A percentile compares a stretch with the other conserved stretches of the same genome.
phyloP scores from a whole-genome alignment of 164 flowering plant genomes.

The Annona cherimola region DNA sequence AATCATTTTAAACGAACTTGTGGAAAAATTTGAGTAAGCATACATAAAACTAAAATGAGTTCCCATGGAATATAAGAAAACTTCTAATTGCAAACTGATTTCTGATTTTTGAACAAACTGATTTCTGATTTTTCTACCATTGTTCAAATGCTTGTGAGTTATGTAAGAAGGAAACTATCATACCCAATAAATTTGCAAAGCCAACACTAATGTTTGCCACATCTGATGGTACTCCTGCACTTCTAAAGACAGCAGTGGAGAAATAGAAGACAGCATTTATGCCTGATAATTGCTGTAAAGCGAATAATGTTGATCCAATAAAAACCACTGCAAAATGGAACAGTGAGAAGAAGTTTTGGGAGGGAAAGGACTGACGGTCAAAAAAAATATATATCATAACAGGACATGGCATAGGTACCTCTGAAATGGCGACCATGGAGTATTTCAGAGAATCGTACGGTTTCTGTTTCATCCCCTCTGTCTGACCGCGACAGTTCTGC shows the following conservation, averaged over 20 bases:
- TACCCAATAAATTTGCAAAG: slow-evolving; percentile 55
- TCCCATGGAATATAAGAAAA: neutral
- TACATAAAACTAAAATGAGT: neutral
- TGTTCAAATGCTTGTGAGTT: neutral
- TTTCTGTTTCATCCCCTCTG: slow-evolving; percentile 62
- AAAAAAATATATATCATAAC: neutral
- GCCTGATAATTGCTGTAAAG: slow-evolving; percentile 79
- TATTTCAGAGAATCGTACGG: slow-evolving; percentile 59
- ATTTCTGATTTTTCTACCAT: neutral
- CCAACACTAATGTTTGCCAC: slow-evolving; percentile 56
- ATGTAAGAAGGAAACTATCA: neutral
- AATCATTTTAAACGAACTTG: neutral
- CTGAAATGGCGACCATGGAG: slow-evolving; percentile 77
- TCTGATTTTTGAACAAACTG: neutral
- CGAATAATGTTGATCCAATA: slow-evolving; percentile 77
- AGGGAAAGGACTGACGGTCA: neutral
- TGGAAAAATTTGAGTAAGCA: neutral
- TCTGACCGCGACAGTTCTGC: slow-evolving; percentile 70
- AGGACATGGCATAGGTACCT: slow-evolving; percentile 33
- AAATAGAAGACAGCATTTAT: slow-evolving; percentile 83
- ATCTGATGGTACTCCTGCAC: slow-evolving; percentile 59
- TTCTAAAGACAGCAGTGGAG: slow-evolving; percentile 65
- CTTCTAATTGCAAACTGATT: neutral
- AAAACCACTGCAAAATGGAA: slow-evolving; percentile 86
- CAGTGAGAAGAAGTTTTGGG: slow-evolving; percentile 11